Percentiles rank a stretch among this genome's conserved stretches.
Evolutionary conservation across 352 stramenopile genomes (phyloP).

Genomic region (Phytophthora cactorum): DNA sequence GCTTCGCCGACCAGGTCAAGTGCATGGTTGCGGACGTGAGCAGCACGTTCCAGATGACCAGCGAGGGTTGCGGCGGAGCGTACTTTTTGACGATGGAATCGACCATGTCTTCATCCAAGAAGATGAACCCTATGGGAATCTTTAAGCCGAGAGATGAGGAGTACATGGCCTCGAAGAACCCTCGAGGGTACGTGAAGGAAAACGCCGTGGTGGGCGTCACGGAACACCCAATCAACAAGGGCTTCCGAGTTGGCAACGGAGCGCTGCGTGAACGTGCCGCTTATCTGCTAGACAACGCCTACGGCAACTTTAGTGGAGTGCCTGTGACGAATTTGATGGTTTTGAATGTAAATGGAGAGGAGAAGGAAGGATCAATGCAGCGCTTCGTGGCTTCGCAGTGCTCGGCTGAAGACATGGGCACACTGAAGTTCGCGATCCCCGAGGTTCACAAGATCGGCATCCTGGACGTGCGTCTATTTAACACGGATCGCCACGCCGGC

Average conservation of each 20-base stretch:
- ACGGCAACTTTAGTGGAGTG: conserved; percentile 85
- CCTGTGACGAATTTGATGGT: conserved; percentile 82
- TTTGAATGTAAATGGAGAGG: conserved; percentile 60
- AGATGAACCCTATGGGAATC: conserved; percentile 64
- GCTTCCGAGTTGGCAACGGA: conserved; percentile 87
- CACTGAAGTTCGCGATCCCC: conserved; percentile 82
- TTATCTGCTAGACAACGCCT: conserved; percentile 82
- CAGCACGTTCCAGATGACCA: conserved; percentile 69
- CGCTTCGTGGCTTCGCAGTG: conserved; percentile 81
- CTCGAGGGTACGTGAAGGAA: conserved; percentile 93
- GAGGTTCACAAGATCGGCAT: conserved; percentile 92
- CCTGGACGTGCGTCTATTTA: conserved; percentile 89
- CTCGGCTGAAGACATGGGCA: conserved; percentile 89
- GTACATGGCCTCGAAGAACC: conserved; percentile 99
- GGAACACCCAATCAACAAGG: conserved; percentile 85
- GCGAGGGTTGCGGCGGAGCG: conserved; percentile 79
- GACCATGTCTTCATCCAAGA: conserved; percentile 16
- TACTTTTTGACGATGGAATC: conserved; percentile 56
- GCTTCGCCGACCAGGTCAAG: conserved; percentile 54
- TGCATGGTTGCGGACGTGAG: conserved; percentile 36
- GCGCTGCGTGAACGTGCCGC: conserved; percentile 83
- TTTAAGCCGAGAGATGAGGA: conserved; percentile 99
- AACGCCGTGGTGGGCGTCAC: conserved; percentile 79
- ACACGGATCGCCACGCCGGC: conserved; percentile 88
- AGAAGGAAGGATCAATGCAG: conserved; percentile 90